Evolutionary conservation across 257 asterid genomes (phyloP).

Genomic region (Galeopsis tetrahit): DNA sequence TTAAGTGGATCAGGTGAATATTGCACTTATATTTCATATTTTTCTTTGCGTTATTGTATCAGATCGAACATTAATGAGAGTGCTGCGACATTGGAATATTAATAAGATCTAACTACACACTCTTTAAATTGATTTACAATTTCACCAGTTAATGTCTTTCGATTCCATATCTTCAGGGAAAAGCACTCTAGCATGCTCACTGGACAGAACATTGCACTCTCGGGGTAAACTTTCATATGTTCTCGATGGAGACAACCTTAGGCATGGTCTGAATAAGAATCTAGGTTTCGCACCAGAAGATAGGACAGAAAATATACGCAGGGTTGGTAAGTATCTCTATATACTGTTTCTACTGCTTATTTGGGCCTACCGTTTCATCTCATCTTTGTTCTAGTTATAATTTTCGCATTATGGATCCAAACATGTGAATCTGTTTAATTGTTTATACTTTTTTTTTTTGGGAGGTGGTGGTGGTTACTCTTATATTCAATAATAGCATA

Average conservation of each 20-base stretch:
- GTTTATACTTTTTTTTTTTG: not conserved
- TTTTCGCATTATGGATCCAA: not conserved
- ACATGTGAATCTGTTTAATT: not conserved
- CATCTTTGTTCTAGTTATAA: not conserved
- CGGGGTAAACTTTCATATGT: constrained; percentile 89
- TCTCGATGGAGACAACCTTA: constrained; percentile 94
- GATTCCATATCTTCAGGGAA: constrained; percentile 60
- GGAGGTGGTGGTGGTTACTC: not conserved
- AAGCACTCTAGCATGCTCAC: constrained; percentile 92
- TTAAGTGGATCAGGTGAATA: constrained; percentile 93
- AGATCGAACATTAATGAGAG: not conserved
- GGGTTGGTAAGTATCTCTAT: constrained; percentile 68
- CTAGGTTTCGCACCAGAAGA: constrained; percentile 87
- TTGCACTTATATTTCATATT: not conserved
- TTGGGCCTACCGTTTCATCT: not conserved
- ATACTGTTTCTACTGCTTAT: not conserved
- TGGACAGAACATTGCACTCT: constrained; percentile 81
- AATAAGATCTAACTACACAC: not conserved
- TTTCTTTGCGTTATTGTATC: constrained; percentile 1
- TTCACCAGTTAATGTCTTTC: constrained; percentile 2
- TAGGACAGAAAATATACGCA: constrained; percentile 88
- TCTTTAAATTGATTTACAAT: not conserved
- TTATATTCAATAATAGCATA: not conserved
- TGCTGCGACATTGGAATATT: not conserved
- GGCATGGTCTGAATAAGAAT: constrained; percentile 93